Base-by-base conservation (phyloP, 345 rosid species). In the Hibiscus tridactylites region DNA sequence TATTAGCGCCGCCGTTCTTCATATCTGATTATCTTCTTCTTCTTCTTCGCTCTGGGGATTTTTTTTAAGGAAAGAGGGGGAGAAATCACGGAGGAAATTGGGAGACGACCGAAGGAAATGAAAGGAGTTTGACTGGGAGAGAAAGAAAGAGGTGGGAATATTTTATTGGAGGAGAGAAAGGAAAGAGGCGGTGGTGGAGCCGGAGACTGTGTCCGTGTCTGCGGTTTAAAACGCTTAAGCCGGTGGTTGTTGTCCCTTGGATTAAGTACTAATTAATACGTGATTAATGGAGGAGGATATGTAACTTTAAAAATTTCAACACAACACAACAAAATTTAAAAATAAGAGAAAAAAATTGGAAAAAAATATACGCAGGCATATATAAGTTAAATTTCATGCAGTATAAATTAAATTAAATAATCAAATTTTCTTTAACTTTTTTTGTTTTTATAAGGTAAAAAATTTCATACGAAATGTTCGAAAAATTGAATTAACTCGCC, bases 1-100 rank as follows among this genome's bases (percentile, higher is more conserved):
- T 76, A 77, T 82, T 85, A 26, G 84, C 61, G 81, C 72, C 82
- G 85, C 33, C 3, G 62, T 59, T 75, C 82, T 91, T 86, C 89
- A 87, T 88, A 9, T 6, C 42, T 19, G 24, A 21, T 21, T 21
- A 21, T 54, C 69, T 72, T 72, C 17, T 19, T 65, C n/a, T 44
- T 44, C 12, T 44, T 7, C 28, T 56, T 6, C 16, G 12, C 3
- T 49, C n/a, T 13, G 53, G 21, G 16, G 15, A 39, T 24, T 12
- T 2, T 69, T 53, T 11, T 31, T 3, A 31, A 9, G 61, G 61
- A 9, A 11, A 5, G 56, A n/a, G 6, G 35, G 24, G 10, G 9
- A 9, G 75, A 31, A 33, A 63, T 62, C 11, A 33, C 35, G 61
- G 69, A 50, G 75, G 35, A 72, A 63, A 50, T 52, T 62, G 60